Evolutionary conservation across 2,329 filamentous ascomycete genomes (phyloP), one percentile per base, ranked within the genome.

Genomic region (Penicillium oxalicum): DNA sequence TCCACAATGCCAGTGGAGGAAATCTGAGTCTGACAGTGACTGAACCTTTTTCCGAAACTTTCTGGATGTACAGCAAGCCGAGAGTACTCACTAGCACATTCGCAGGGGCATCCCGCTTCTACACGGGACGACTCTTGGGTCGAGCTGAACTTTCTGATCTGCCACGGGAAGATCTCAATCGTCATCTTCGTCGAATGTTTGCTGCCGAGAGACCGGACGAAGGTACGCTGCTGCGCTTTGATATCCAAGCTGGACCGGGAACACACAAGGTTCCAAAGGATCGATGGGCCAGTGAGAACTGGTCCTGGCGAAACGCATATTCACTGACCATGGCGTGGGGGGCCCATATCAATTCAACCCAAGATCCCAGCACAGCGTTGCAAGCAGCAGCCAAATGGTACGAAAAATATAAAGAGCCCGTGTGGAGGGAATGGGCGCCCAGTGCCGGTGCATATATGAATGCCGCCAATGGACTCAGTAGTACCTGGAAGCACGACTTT

Each of bases 81-180:
- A 33, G 45, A 13, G 62, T 62, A 6, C 66, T 63, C 8, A 61
- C 35, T n/a, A 58, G 55, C 26, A 51, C 61, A 4, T 56, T 54
- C 2, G 58, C 68, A 25, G 70, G 69, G 7, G 55, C 53, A 5
- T 55, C 58, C 4, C 62, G 59, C 9, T 50, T 66, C 2, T 62
- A 64, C 5, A 63, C 64, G 0, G 68, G 63, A 33, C 65, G 69
- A 9, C 55, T 73, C 4, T 47, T 73, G 0, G 69, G 70, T 4
- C 54, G 57, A 1, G 51, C 60, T 9, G 57, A 62, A 26, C 65
- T 70, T 42, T 49, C 60, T 0, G 53, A 61, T 4, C 55, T 57
- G 8, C 38, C 42, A 0, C 50, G 25, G n/a, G 12, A 34, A 2
- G 25, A 52, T 1, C 39, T 62, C 3, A 45, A 34, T 1, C 1